Percentiles rank a stretch among this genome's conserved stretches.
These are phyloP conservation scores for Phyllosticta citrichinensis DNA, from an alignment of 2,329 filamentous ascomycete species.

Conservation along the genomic window DNA sequence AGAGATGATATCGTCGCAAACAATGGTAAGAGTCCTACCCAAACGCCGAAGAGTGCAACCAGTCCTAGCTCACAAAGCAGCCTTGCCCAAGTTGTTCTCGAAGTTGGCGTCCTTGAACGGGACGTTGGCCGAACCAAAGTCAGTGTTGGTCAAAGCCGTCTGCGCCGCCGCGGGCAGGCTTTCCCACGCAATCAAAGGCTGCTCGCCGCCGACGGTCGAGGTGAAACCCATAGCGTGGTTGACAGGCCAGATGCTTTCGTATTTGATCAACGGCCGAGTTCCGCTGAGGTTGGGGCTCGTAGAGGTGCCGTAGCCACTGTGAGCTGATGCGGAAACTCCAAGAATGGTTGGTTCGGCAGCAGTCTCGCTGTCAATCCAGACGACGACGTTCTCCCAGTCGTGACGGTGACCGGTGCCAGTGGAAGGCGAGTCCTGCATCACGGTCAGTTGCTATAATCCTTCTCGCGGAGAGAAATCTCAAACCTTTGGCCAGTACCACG, in stretches of 20 bases:
- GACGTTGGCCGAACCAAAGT: slow-evolving; percentile 39
- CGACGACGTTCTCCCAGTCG: slow-evolving; percentile 47
- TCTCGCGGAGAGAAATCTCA: neutral
- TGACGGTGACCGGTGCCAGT: slow-evolving; percentile 41
- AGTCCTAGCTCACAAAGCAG: slow-evolving; percentile 14
- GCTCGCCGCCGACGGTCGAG: slow-evolving; percentile 30
- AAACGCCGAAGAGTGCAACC: neutral
- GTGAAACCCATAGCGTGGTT: slow-evolving; percentile 39
- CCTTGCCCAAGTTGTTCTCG: slow-evolving; percentile 32
- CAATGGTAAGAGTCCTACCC: neutral
- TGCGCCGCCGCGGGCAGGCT: slow-evolving; percentile 35
- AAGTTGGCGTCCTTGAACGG: slow-evolving; percentile 41
- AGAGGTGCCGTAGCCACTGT: slow-evolving; percentile 39
- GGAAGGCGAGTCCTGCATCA: slow-evolving; percentile 29
- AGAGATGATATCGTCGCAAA: too few relatives aligned
- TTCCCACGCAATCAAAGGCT: slow-evolving; percentile 42
- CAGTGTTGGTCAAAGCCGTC: slow-evolving; percentile 34
- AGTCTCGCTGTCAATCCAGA: slow-evolving; percentile 37
- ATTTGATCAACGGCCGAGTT: slow-evolving; percentile 37
- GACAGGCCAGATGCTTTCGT: slow-evolving; percentile 39
- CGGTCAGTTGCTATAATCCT: neutral
- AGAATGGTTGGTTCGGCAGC: slow-evolving; percentile 33
- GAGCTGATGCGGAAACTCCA: slow-evolving; percentile 43
- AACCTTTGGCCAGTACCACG: slow-evolving; percentile 41
- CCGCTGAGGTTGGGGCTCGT: slow-evolving; percentile 34